These are phyloP conservation scores for Moesziomyces sp. DNA, from an alignment of 1,284 basidiomycete species.

Conservation along the genomic window DNA sequence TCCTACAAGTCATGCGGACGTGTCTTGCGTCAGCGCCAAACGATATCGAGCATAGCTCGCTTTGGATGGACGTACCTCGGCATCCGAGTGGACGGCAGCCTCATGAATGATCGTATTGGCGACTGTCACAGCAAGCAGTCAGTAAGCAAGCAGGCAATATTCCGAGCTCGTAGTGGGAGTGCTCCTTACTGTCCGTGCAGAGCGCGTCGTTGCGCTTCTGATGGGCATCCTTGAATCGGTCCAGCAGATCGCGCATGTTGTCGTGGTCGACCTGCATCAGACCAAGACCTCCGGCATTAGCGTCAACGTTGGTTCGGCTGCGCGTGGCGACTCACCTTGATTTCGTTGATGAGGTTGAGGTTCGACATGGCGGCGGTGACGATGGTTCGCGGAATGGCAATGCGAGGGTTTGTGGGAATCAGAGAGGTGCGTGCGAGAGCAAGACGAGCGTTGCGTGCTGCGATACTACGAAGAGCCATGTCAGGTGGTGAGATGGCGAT, in stretches of 20 bases:
- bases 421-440: background rate
- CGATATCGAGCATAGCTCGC: too few species aligned
- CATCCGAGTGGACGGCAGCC: conserved; percentile 35
- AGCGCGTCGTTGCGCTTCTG: conserved; percentile 24
- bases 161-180: too few species aligned
- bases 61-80: conserved; percentile 8
- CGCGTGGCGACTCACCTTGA: conserved; percentile 24
- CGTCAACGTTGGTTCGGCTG: background rate
- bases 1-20: conserved; percentile 12
- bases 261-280: conserved; percentile 43
- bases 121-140: background rate
- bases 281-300: background rate
- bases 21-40: background rate
- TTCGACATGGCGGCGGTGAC: conserved; percentile 18
- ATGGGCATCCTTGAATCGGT: conserved; percentile 28
- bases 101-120: conserved; percentile 42
- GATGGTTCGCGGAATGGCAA: conserved; percentile 5
- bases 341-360: conserved; percentile 20
- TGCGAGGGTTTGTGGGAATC: background rate
- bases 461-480: too few species aligned
- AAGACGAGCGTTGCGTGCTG: background rate
- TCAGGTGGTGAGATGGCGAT: too few species aligned
- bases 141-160: too few species aligned
- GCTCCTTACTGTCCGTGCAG: conserved; percentile 24
- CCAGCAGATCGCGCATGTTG: conserved; percentile 49